Conservation (phyloP, 1,139 yeast species). For the Diutina ranongensis region DNA sequence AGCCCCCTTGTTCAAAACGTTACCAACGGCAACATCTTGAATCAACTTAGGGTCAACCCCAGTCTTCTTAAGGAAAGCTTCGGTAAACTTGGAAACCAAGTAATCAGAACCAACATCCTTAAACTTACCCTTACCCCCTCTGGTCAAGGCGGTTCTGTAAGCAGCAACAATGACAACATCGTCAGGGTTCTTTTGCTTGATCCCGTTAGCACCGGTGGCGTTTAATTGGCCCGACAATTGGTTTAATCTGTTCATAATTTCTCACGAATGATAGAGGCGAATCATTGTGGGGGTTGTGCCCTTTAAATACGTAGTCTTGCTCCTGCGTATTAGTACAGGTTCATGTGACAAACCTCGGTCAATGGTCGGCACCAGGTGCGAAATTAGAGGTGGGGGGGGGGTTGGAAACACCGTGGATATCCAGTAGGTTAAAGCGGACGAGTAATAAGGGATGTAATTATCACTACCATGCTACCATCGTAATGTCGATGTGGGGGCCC, state of each 20-base stretch:
- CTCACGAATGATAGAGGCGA: not conserved
- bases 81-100: constrained; percentile 51
- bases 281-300: not conserved
- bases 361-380: constrained; percentile 1
- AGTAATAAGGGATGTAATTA: too few relatives aligned
- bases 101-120: constrained; percentile 71
- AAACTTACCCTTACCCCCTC: constrained; percentile 75
- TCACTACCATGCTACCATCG: too few relatives aligned
- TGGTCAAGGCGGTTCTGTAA: constrained; percentile 80
- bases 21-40: constrained; percentile 81
- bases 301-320: not conserved
- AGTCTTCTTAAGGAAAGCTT: constrained; percentile 47
- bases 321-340: not conserved
- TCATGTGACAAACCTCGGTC: constrained; percentile 4
- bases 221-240: constrained; percentile 48
- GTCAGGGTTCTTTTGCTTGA: constrained; percentile 54
- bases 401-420: too few relatives aligned
- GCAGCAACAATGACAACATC: constrained; percentile 70
- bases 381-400: constrained; percentile 1
- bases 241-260: constrained; percentile 44
- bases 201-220: constrained; percentile 33
- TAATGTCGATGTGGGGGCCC: too few relatives aligned
- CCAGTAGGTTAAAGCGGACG: too few relatives aligned
- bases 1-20: constrained; percentile 81
- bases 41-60: constrained; percentile 55